These are phyloP conservation scores for Candida freyschussii DNA, from an alignment of 1,139 yeast genomes.

Conservation along the genomic window DNA sequence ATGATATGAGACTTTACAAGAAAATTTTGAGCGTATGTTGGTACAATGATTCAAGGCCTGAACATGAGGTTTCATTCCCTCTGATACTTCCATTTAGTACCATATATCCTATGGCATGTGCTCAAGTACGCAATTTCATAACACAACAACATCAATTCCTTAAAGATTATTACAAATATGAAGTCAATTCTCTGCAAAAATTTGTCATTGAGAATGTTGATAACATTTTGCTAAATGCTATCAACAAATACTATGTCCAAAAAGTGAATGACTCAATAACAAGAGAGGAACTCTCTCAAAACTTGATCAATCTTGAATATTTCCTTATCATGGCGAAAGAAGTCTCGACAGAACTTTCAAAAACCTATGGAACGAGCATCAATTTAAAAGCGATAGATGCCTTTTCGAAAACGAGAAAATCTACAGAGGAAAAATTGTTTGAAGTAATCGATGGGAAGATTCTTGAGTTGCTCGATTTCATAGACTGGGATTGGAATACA, in stretches of 20 bases:
- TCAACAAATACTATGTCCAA: constrained; percentile 59
- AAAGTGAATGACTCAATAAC: constrained; percentile 62
- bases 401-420: constrained; percentile 59
- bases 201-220: constrained; percentile 64
- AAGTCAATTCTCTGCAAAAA: constrained; percentile 43
- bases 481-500: constrained; percentile 78
- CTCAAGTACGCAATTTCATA: constrained; percentile 63
- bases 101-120: constrained; percentile 80
- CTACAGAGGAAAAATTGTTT: constrained; percentile 79
- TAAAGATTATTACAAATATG: constrained; percentile 54
- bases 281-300: constrained; percentile 89
- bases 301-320: constrained; percentile 81
- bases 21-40: constrained; percentile 63
- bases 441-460: constrained; percentile 76
- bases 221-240: constrained; percentile 60
- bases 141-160: constrained; percentile 59
- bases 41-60: constrained; percentile 42
- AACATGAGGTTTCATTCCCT: constrained; percentile 47
- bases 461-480: constrained; percentile 74
- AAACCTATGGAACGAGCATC: constrained; percentile 23
- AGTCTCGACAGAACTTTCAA: constrained; percentile 37
- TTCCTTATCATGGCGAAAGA: constrained; percentile 55
- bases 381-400: constrained; percentile 47
- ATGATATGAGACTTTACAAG: constrained; percentile 54
- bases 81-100: constrained; percentile 84